A percentile compares a stretch with the other conserved stretches of the same genome.
Evolutionary conservation across 192 early-diverging fungal species (phyloP).

Genomic region (Globomyces pollinis-pini): DNA sequence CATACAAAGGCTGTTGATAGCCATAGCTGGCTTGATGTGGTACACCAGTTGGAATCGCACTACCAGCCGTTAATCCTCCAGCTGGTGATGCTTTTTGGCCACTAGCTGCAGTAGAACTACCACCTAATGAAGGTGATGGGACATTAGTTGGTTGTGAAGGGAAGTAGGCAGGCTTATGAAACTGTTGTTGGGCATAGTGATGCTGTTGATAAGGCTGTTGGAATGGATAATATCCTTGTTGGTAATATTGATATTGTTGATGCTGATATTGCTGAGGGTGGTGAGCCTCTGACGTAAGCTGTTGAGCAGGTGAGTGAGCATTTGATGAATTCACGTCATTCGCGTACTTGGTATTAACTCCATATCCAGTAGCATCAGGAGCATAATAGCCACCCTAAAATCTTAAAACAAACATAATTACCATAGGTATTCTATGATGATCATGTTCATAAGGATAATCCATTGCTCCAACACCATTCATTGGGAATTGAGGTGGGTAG

Average conservation of each 20-base stretch:
- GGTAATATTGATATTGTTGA: slow-evolving; percentile 7
- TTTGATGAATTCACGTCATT: neutral
- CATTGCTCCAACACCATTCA: neutral
- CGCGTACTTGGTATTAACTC: neutral
- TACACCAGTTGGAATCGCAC: neutral
- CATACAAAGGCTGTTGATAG: too few species aligned
- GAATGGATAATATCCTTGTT: neutral
- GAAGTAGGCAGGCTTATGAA: neutral
- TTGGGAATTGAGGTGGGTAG: neutral
- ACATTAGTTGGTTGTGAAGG: neutral
- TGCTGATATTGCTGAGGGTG: neutral
- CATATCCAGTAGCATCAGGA: slow-evolving; percentile 2
- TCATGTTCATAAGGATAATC: neutral
- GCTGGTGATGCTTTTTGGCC: neutral
- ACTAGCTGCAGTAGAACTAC: neutral
- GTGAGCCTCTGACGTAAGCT: neutral
- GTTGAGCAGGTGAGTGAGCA: slow-evolving; percentile 5
- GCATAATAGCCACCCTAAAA: slow-evolving; percentile 1
- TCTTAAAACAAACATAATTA: neutral
- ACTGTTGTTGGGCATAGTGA: neutral
- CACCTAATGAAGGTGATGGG: neutral
- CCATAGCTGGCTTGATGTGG: too few species aligned
- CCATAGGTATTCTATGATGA: slow-evolving; percentile 5
- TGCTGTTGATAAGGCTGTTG: slow-evolving; percentile 9
- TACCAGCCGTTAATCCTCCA: slow-evolving; percentile 3